Evolutionary conservation across 1,284 basidiomycete genomes (phyloP).

Genomic region (Irpex sp.): DNA sequence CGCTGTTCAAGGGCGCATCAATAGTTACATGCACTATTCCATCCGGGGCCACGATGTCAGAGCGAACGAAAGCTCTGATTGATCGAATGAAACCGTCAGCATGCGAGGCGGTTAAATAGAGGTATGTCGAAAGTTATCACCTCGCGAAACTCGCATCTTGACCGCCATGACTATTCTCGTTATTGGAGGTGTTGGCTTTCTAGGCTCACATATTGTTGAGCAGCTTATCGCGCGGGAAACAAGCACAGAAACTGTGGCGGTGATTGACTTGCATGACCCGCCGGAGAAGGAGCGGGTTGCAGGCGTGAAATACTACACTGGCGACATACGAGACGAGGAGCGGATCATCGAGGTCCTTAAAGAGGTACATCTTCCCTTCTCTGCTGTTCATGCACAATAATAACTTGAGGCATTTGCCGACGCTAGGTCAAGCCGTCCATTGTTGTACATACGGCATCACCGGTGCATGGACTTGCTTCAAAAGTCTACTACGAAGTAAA

Average conservation of each 20-base stretch:
- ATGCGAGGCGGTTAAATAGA: background rate
- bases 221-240: background rate
- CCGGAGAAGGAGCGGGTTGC: no score
- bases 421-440: background rate
- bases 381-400: background rate
- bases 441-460: background rate
- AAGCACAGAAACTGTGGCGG: background rate
- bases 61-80: no score
- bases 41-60: no score
- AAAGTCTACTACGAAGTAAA: background rate
- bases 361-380: background rate
- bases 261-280: background rate
- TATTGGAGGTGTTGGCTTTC: background rate
- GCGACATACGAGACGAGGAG: no score
- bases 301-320: no score
- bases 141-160: no score
- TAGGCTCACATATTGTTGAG: background rate
- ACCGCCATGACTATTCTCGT: background rate
- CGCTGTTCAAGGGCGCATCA: background rate
- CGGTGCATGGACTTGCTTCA: background rate
- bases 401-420: background rate
- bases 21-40: background rate
- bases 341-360: no score
- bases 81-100: background rate
- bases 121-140: no score